Evolutionary conservation across 257 asterid genomes (phyloP).

Genomic region (Eucommia ulmoides): DNA sequence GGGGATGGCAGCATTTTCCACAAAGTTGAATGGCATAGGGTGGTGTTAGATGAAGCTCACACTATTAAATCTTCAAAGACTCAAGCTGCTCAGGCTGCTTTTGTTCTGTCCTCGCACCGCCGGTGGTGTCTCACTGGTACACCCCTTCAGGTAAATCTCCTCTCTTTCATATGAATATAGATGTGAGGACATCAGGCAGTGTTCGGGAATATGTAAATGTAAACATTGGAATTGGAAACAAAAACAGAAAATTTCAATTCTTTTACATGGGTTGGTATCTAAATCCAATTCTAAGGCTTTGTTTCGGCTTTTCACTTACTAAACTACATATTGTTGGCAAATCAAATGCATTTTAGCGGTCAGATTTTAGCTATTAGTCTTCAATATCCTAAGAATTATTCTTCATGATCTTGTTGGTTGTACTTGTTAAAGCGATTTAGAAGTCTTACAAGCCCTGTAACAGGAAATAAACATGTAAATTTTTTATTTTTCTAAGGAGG

Average conservation of each 20-base stretch:
- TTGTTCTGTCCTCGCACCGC: slow-evolving; percentile 52
- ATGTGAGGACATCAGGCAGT: background rate
- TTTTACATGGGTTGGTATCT: too few species aligned
- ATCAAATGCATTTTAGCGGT: background rate
- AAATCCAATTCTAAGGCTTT: too few species aligned
- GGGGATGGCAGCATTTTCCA: slow-evolving; percentile 49
- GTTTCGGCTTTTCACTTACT: too few species aligned
- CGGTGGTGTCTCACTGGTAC: slow-evolving; percentile 93
- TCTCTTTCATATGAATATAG: background rate
- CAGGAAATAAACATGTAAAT: too few species aligned
- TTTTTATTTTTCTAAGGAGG: too few species aligned
- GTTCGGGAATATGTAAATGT: too few species aligned
- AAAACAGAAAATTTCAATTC: too few species aligned
- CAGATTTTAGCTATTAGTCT: background rate
- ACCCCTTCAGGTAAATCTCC: slow-evolving; percentile 65
- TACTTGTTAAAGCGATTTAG: too few species aligned
- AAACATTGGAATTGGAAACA: too few species aligned
- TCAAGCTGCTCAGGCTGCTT: slow-evolving; percentile 67
- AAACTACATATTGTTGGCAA: background rate
- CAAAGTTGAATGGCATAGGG: slow-evolving; percentile 72
- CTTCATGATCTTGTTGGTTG: too few species aligned
- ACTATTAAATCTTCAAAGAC: slow-evolving; percentile 64
- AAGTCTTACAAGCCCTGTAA: too few species aligned
- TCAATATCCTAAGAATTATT: background rate
- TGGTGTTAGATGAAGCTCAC: slow-evolving; percentile 88